A percentile compares a stretch with the other conserved stretches of the same genome.
Conservation (phyloP, 2,329 filamentous ascomycete species). For the Nothophoma quercina region DNA sequence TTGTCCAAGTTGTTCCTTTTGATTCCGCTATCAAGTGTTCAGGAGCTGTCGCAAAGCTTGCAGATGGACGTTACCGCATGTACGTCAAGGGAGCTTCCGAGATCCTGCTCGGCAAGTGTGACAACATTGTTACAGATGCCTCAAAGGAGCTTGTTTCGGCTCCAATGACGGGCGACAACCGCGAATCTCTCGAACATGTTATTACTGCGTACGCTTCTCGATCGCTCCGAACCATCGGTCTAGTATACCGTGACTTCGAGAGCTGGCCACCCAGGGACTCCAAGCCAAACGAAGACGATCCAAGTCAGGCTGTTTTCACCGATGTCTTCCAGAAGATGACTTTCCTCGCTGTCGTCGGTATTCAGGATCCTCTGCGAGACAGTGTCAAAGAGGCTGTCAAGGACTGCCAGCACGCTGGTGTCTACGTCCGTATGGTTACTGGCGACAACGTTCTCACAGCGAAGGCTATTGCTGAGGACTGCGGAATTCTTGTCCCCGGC, state of each 20-base stretch:
- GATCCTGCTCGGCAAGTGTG: conserved; percentile 58
- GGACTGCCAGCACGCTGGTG: conserved; percentile 77
- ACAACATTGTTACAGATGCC: conserved; percentile 65
- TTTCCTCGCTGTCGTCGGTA: conserved; percentile 77
- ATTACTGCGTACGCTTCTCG: conserved; percentile 81
- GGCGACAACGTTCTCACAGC: conserved; percentile 83
- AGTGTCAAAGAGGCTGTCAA: conserved; percentile 77
- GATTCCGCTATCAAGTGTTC: conserved; percentile 75
- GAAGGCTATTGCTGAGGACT: conserved; percentile 79
- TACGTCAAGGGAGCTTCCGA: conserved; percentile 61
- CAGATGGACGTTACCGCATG: conserved; percentile 64
- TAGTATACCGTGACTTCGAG: conserved; percentile 84
- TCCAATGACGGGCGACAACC: conserved; percentile 64
- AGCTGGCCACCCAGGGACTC: conserved; percentile 75
- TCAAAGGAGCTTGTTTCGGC: conserved; percentile 63
- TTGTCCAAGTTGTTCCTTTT: conserved; percentile 66
- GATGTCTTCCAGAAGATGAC: conserved; percentile 75
- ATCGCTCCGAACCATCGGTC: conserved; percentile 83
- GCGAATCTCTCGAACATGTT: conserved; percentile 66
- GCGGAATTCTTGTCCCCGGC: conserved; percentile 75
- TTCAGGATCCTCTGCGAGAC: conserved; percentile 79
- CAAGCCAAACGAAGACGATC: conserved; percentile 68
- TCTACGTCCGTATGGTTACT: conserved; percentile 85
- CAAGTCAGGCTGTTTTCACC: conserved; percentile 69
- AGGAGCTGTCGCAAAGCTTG: conserved; percentile 67